Evolutionary conservation across 441 rosid genomes (phyloP), one percentile per base, ranked within the genome.

Genomic region (Metrosideros polymorpha): DNA sequence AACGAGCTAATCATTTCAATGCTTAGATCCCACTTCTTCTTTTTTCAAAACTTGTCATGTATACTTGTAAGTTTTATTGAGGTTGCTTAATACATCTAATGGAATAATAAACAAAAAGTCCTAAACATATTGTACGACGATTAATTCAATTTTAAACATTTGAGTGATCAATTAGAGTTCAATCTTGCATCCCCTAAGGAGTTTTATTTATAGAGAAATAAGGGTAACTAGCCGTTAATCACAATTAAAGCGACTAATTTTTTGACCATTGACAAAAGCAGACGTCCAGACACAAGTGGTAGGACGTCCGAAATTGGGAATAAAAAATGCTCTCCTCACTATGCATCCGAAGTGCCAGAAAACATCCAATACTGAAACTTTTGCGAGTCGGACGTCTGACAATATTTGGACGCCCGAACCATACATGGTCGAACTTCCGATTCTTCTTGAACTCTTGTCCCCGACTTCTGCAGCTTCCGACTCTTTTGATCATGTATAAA

Each of bases 81-180:
- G 79, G 47, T 22, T 22, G 6, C 42, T 35, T 42, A 22, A 10
- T 18, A 18, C 55, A 52, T 63, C 22, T 4, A 63, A 9, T 0
- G 6, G 22, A 39, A 63, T 32, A 63, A 32, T 32, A 3, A 32
- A 18, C 39, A 18, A 32, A 63, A 18, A 32, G 0, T 2, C 6
- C 0, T 32, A 18, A 63, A 63, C 6, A 0, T 32, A 32, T 63
- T 63, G 10, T 63, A 2, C 2, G 24, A 22, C 0, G 2, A 9
- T 12, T 22, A 32, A 63, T 18, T 32, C 1, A 32, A 3, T 63
- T 63, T 1, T 63, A 32, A 18, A 32, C 0, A 4, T 63, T 32
- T 18, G 12, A 32, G 76, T 3, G 25, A 30, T 30, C 42, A 63
- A 18, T 32, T 63, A 17, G 75, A 17, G 75, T 30, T 56, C 8